A percentile compares a stretch with the other conserved stretches of the same genome.
phyloP scores from a whole-genome alignment of 2,329 filamentous ascomycete genomes.

The Hysterium pulicare region DNA sequence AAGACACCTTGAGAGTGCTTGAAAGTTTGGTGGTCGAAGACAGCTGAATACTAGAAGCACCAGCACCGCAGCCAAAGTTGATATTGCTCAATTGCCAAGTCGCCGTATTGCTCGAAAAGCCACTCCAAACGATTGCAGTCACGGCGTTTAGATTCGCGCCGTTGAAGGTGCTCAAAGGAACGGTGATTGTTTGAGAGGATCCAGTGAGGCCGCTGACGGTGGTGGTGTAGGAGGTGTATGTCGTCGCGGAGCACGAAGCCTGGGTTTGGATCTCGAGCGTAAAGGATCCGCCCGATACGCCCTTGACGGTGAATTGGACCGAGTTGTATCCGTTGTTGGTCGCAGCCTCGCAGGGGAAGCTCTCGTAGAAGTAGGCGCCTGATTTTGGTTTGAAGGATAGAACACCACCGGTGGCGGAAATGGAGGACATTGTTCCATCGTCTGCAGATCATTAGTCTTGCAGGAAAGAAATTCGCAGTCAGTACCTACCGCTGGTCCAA shows the following conservation, averaged over 20 bases:
- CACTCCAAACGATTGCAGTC: slow-evolving; percentile 44
- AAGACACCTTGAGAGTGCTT: neutral
- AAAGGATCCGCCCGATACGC: slow-evolving; percentile 40
- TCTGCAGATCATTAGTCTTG: slow-evolving; percentile 36
- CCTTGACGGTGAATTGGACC: slow-evolving; percentile 48
- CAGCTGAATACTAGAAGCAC: slow-evolving; percentile 11
- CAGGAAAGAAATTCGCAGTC: no score
- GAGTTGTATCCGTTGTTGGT: slow-evolving; percentile 47
- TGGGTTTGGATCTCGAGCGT: slow-evolving; percentile 49
- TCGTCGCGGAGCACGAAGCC: slow-evolving; percentile 41
- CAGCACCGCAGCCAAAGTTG: slow-evolving; percentile 42
- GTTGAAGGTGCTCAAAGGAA: slow-evolving; percentile 50
- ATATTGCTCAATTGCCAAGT: slow-evolving; percentile 51
- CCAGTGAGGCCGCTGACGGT: slow-evolving; percentile 50
- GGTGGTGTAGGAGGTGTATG: slow-evolving; percentile 45
- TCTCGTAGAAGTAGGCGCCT: slow-evolving; percentile 54
- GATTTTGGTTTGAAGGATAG: slow-evolving; percentile 51
- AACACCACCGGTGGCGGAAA: slow-evolving; percentile 42
- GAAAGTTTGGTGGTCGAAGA: slow-evolving; percentile 6
- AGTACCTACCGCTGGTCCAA: slow-evolving; percentile 34
- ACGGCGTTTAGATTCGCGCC: slow-evolving; percentile 51
- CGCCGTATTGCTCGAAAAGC: slow-evolving; percentile 35
- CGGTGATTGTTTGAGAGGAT: slow-evolving; percentile 47
- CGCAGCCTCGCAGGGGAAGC: slow-evolving; percentile 48
- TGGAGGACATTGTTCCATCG: slow-evolving; percentile 48